Evolutionary conservation across 257 asterid genomes (phyloP).

Genomic region (Lavandula angustifolia): DNA sequence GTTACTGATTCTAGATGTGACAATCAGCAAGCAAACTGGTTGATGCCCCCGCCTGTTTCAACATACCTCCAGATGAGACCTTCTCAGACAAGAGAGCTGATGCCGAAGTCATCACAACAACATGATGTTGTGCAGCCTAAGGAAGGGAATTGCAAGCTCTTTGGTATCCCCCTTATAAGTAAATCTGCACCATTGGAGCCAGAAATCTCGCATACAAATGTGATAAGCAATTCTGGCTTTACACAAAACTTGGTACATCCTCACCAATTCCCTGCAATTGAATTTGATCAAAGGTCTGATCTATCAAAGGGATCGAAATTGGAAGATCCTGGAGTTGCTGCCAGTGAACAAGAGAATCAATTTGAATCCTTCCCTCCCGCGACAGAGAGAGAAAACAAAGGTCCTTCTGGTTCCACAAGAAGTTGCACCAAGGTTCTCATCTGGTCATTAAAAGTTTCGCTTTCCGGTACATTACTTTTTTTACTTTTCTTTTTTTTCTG

Average conservation of each 20-base stretch:
- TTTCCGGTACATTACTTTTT: neutral
- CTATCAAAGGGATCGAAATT: constrained; percentile 57
- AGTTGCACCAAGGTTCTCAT: constrained; percentile 94
- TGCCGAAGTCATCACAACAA: constrained; percentile 49
- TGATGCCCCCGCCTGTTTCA: constrained; percentile 69
- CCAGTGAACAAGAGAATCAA: constrained; percentile 61
- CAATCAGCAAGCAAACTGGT: constrained; percentile 64
- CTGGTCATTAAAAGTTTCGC: neutral
- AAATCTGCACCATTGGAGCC: constrained; percentile 47
- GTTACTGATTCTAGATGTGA: constrained; percentile 48
- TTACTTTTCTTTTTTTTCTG: neutral
- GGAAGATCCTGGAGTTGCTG: constrained; percentile 46
- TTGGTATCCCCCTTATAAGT: constrained; percentile 72
- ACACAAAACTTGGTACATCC: constrained; percentile 36
- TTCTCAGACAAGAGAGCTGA: constrained; percentile 58
- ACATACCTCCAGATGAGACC: constrained; percentile 58
- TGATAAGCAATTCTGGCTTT: constrained; percentile 34
- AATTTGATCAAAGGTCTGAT: constrained; percentile 51
- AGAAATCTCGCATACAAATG: constrained; percentile 36
- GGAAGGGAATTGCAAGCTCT: constrained; percentile 79
- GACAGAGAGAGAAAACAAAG: constrained; percentile 66
- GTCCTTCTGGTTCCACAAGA: constrained; percentile 64
- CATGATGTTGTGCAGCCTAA: constrained; percentile 51
- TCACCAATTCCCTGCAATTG: constrained; percentile 47
- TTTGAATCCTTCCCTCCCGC: constrained; percentile 40